A percentile compares a stretch with the other conserved stretches of the same genome.
These are phyloP conservation scores for Eutypella sp. DNA, from an alignment of 2,329 filamentous ascomycete species.

Conservation along the genomic window DNA sequence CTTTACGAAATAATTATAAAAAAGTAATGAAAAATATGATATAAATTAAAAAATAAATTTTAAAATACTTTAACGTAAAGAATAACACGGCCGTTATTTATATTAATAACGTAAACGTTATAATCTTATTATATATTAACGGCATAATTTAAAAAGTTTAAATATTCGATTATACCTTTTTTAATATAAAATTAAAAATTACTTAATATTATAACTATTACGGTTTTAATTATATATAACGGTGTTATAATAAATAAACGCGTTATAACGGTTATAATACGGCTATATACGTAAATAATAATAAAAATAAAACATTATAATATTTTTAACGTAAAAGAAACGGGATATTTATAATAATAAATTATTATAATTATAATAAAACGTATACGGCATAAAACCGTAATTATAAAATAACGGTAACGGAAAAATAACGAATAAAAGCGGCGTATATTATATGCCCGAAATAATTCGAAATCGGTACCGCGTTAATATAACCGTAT, in stretches of 20 bases:
- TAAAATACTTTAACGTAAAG: background rate
- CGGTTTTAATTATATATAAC: background rate
- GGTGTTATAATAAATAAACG: background rate
- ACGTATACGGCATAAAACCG: background rate
- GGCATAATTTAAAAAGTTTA: background rate
- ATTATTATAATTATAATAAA: background rate
- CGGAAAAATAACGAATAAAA: background rate
- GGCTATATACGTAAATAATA: background rate
- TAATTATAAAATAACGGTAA: background rate
- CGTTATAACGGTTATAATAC: background rate
- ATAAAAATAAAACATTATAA: background rate
- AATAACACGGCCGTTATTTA: background rate
- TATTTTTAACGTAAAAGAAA: background rate
- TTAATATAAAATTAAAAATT: background rate
- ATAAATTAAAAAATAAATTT: background rate
- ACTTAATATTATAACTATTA: background rate
- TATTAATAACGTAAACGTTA: background rate
- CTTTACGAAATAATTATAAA: background rate
- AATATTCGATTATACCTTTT: background rate
- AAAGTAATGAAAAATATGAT: background rate
- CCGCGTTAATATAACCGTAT: no score
- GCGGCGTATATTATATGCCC: background rate
- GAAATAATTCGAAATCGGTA: background rate
- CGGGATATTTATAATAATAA: background rate
- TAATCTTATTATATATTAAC: background rate